phyloP scores from a whole-genome alignment of 441 rosid genomes.

The Erodium texanum region DNA sequence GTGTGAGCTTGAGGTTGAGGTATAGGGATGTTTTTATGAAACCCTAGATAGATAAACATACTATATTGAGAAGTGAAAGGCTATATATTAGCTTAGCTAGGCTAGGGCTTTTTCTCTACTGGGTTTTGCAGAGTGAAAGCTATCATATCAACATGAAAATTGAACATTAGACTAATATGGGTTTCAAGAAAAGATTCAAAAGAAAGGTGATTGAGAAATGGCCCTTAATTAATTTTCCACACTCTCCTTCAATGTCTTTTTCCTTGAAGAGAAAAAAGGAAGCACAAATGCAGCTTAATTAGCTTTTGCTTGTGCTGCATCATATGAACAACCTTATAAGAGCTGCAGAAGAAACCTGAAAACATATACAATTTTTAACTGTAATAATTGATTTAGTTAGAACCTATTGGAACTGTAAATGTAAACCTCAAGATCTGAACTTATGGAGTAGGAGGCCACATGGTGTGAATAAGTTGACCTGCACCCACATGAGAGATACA shows the following conservation, averaged over 20 bases:
- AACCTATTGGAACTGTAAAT: too few relatives aligned
- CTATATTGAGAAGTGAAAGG: slow-evolving; percentile 3
- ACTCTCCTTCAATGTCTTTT: not conserved
- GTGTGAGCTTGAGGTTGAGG: too few relatives aligned
- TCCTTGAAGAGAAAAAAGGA: too few relatives aligned
- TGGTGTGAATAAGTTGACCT: not conserved
- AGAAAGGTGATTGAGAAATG: not conserved
- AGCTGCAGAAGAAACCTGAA: too few relatives aligned
- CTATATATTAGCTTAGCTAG: not conserved
- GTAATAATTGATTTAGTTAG: too few relatives aligned
- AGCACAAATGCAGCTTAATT: not conserved
- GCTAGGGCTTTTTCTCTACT: not conserved
- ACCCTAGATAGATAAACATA: not conserved
- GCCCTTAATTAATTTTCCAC: too few relatives aligned
- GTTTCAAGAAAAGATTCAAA: not conserved
- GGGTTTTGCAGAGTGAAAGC: not conserved
- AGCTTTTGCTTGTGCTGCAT: not conserved
- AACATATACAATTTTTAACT: not conserved
- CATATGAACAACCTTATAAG: too few relatives aligned
- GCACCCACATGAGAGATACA: not conserved
- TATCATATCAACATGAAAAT: not conserved
- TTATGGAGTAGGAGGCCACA: too few relatives aligned
- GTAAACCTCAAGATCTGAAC: too few relatives aligned
- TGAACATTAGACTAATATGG: not conserved
- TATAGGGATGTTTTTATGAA: not conserved